Conservation (phyloP, 2,329 filamentous ascomycete genomes). For the Thermothelomyces thermophilus region DNA sequence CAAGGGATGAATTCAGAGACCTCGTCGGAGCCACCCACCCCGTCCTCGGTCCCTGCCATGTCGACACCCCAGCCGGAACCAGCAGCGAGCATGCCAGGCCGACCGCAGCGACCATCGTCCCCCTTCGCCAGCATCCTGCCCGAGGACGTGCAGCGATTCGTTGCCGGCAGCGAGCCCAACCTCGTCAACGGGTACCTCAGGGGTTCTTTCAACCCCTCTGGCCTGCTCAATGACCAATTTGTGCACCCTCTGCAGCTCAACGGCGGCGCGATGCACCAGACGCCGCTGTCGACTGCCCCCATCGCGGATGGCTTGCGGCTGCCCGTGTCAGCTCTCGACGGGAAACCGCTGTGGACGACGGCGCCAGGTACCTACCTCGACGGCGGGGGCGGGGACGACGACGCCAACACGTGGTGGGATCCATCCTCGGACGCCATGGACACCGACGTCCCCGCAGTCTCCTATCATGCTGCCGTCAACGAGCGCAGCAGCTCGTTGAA, state of each 20-base stretch:
- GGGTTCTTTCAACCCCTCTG: conserved; percentile 27
- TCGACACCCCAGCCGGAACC: conserved; percentile 19
- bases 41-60: conserved; percentile 6
- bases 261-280: conserved; percentile 21
- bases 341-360: conserved; percentile 20
- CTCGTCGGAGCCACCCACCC: not conserved
- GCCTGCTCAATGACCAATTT: conserved; percentile 1
- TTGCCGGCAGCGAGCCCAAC: not conserved
- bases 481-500: conserved; percentile 32
- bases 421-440: conserved; percentile 17
- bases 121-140: conserved; percentile 19
- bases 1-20: conserved; percentile 8
- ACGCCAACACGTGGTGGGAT: conserved; percentile 30
- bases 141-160: not conserved
- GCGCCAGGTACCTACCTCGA: conserved; percentile 6
- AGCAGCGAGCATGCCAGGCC: conserved; percentile 1
- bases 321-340: conserved; percentile 12
- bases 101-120: conserved; percentile 18
- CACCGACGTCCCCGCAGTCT: conserved; percentile 4
- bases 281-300: conserved; percentile 36
- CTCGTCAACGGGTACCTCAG: conserved; percentile 26
- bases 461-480: conserved; percentile 3
- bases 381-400: conserved; percentile 17
- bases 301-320: conserved; percentile 22
- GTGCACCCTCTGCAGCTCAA: conserved; percentile 20